phyloP scores from a whole-genome alignment of 345 rosid species.

The Pistacia vera region DNA sequence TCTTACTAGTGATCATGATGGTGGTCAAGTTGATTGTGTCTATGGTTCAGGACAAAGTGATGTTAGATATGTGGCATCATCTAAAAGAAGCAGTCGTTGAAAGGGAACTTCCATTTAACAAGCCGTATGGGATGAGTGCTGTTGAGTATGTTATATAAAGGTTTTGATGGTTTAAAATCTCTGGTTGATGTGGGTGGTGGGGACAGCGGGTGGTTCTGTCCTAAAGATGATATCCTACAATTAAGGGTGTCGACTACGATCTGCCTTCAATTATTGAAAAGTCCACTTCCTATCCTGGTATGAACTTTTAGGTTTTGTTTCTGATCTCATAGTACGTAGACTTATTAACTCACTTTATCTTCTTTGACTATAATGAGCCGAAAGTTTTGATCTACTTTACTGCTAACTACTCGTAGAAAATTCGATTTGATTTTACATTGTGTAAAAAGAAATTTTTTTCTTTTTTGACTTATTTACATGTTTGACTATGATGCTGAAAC shows the following conservation, averaged over 20 bases:
- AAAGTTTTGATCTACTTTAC: no score
- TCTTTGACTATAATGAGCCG: no score
- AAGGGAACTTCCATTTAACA: slow-evolving; percentile 47
- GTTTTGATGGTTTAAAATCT: slow-evolving; percentile 38
- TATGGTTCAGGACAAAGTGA: slow-evolving; percentile 31
- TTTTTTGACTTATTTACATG: no score
- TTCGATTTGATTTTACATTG: no score
- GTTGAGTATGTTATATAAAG: slow-evolving; percentile 37
- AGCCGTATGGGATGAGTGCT: slow-evolving; percentile 32
- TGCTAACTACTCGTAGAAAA: no score
- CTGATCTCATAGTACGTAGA: neutral
- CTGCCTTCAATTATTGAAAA: slow-evolving; percentile 34
- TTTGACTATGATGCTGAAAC: no score
- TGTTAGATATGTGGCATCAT: slow-evolving; percentile 26
- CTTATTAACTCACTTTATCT: no score
- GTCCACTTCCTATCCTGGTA: slow-evolving; percentile 40
- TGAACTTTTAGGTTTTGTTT: neutral
- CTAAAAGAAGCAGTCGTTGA: slow-evolving; percentile 48
- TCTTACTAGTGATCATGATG: neutral
- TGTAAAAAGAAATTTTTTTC: no score
- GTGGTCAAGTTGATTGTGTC: slow-evolving; percentile 1
- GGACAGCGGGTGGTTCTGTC: slow-evolving; percentile 36
- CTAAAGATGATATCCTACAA: slow-evolving; percentile 38
- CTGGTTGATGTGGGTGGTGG: slow-evolving; percentile 65
- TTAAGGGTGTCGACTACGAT: slow-evolving; percentile 56